Percentiles rank a stretch among this genome's conserved stretches.
phyloP scores from a whole-genome alignment of 1,139 yeast species.

The Taphrina betulina region DNA sequence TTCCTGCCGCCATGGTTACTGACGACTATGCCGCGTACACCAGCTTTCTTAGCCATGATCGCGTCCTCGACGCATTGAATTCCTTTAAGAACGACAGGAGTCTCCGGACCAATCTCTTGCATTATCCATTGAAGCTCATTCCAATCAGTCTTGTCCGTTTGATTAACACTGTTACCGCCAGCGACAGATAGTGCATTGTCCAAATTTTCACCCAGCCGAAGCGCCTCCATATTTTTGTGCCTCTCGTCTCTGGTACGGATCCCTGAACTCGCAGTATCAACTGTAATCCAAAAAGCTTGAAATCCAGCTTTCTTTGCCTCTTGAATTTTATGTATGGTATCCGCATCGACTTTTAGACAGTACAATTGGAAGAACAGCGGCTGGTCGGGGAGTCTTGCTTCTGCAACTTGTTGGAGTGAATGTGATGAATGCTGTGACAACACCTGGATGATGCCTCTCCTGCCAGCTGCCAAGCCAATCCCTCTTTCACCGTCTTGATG shows the following conservation, averaged over 20 bases:
- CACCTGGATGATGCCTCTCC: conserved; percentile 71
- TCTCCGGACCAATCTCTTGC: conserved; percentile 56
- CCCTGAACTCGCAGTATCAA: not conserved
- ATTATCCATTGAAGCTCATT: not conserved
- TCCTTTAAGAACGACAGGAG: conserved; percentile 59
- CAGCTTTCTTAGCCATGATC: conserved; percentile 59
- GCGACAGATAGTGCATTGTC: not conserved
- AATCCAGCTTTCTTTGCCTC: not conserved
- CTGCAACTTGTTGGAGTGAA: not conserved
- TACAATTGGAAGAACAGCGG: not conserved
- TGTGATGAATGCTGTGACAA: conserved; percentile 70
- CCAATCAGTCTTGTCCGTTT: not conserved
- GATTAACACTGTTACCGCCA: not conserved
- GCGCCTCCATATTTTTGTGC: not conserved
- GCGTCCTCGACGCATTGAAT: conserved; percentile 70
- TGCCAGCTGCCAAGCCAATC: conserved; percentile 69
- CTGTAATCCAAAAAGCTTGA: not conserved
- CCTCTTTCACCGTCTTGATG: conserved; percentile 70
- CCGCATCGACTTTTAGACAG: not conserved
- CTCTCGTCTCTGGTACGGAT: not conserved
- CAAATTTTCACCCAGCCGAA: not conserved
- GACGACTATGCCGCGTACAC: conserved; percentile 64
- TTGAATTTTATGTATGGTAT: not conserved
- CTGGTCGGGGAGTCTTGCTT: not conserved
- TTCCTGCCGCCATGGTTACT: conserved; percentile 83